These are phyloP conservation scores for Chlorella sp. DNA, from an alignment of 139 green algal genomes.

Conservation along the genomic window DNA sequence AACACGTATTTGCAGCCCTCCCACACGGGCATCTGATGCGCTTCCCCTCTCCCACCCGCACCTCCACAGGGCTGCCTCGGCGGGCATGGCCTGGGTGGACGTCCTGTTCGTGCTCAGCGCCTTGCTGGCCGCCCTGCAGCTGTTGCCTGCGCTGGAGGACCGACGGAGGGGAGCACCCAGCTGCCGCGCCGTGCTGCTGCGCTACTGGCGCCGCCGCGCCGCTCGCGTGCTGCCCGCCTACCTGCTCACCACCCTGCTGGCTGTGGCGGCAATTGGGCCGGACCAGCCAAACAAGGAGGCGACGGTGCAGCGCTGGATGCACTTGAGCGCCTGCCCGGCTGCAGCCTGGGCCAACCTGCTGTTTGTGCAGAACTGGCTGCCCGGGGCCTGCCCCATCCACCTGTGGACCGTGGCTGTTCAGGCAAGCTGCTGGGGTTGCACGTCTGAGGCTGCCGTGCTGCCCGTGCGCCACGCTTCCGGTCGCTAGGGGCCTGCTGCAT, in stretches of 20 bases:
- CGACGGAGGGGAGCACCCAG: not conserved
- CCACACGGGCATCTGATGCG: too few species aligned
- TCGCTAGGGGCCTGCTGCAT: too few species aligned
- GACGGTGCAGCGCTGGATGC: not conserved
- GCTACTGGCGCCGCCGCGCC: constrained; percentile 12
- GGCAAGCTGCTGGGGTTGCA: too few species aligned
- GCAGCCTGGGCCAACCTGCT: constrained; percentile 4
- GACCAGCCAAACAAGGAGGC: not conserved
- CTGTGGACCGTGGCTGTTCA: not conserved
- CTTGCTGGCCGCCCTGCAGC: constrained; percentile 4
- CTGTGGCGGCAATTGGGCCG: not conserved
- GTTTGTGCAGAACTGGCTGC: constrained; percentile 9
- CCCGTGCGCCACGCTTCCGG: too few species aligned
- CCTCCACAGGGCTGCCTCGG: not conserved
- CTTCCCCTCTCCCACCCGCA: too few species aligned
- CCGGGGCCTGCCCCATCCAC: not conserved
- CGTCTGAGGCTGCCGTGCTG: too few species aligned
- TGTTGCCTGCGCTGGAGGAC: not conserved
- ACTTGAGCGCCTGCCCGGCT: not conserved
- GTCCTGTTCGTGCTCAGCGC: not conserved
- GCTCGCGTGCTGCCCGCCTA: constrained; percentile 15
- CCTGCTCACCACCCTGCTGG: not conserved
- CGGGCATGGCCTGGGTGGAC: constrained; percentile 14
- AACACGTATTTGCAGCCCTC: too few species aligned
- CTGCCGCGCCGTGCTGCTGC: not conserved